A percentile compares a stretch with the other conserved stretches of the same genome.
Conservation (phyloP, 495 filamentous ascomycete species). For the Neurospora cerealis region DNA sequence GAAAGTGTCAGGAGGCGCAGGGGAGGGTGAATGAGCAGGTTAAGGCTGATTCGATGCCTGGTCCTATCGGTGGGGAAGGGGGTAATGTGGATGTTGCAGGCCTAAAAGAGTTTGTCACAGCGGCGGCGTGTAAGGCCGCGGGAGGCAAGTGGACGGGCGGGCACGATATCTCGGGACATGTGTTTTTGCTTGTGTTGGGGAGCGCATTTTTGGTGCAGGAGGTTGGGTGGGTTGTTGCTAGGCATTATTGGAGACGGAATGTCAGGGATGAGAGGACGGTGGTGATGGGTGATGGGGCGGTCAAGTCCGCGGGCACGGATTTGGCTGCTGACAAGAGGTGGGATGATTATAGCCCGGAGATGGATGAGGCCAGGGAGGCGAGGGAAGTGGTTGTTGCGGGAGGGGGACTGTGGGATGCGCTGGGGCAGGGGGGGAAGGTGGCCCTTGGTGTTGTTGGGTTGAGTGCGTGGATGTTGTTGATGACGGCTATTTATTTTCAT, state of each 20-base stretch:
- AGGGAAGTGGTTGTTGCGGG: constrained; percentile 9
- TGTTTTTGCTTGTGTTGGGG: constrained; percentile 80
- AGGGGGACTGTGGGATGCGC: constrained; percentile 14
- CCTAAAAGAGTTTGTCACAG: constrained; percentile 49
- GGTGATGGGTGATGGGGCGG: constrained; percentile 48
- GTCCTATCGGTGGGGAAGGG: not conserved
- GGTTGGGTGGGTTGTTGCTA: constrained; percentile 50
- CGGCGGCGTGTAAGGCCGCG: constrained; percentile 68
- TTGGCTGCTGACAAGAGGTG: not conserved
- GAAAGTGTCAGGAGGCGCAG: constrained; percentile 53
- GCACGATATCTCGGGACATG: constrained; percentile 90
- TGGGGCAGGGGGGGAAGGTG: constrained; percentile 35
- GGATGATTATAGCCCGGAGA: not conserved
- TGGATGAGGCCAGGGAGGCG: constrained; percentile 22
- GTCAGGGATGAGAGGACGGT: constrained; percentile 46
- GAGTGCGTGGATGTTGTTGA: constrained; percentile 89
- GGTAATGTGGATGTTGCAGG: constrained; percentile 9
- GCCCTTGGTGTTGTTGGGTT: constrained; percentile 48
- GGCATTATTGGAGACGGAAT: constrained; percentile 13
- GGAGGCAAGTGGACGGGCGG: constrained; percentile 83
- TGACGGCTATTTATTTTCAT: constrained; percentile 97
- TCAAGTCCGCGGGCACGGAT: constrained; percentile 40
- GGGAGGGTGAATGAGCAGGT: constrained; percentile 14
- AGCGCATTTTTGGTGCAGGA: constrained; percentile 74
- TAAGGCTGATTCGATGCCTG: not conserved